Conservation (phyloP, 1,139 yeast species). For the Blastobotrys niveus region DNA sequence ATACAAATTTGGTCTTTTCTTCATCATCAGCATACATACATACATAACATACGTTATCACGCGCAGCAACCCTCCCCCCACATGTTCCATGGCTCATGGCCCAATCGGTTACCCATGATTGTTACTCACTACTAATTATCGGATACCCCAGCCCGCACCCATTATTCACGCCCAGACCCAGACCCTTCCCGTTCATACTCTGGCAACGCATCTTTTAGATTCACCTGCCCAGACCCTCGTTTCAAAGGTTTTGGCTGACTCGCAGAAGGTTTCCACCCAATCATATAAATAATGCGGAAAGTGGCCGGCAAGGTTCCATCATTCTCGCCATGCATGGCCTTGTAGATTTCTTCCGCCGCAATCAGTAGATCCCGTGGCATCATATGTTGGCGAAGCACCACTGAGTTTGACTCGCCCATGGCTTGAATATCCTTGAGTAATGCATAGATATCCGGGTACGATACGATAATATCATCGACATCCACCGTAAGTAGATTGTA, state of each 20-base stretch:
- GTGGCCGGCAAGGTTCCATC: conserved; percentile 49
- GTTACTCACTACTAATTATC: no score
- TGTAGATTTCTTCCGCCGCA: conserved; percentile 74
- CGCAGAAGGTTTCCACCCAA: conserved; percentile 80
- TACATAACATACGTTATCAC: no score
- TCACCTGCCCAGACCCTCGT: conserved; percentile 66
- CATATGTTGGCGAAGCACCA: conserved; percentile 48
- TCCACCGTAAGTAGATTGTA: conserved; percentile 78
- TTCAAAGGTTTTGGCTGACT: conserved; percentile 66
- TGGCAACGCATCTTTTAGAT: conserved; percentile 54
- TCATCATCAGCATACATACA: no score
- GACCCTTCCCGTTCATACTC: conserved; percentile 7
- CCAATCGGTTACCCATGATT: no score
- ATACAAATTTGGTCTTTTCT: no score
- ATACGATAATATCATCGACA: conserved; percentile 76
- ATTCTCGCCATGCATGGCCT: conserved; percentile 60
- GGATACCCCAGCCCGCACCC: no score
- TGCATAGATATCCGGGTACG: conserved; percentile 69
- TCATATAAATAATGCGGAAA: conserved; percentile 70
- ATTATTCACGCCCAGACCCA: no score
- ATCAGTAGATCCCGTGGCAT: conserved; percentile 61
- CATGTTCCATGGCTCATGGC: no score
- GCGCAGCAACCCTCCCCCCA: no score
- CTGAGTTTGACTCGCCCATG: conserved; percentile 84
- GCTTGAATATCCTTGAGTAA: conserved; percentile 65